Conservation (phyloP, 2,329 filamentous ascomycete species). For the Malbranchea cinnamomea region DNA sequence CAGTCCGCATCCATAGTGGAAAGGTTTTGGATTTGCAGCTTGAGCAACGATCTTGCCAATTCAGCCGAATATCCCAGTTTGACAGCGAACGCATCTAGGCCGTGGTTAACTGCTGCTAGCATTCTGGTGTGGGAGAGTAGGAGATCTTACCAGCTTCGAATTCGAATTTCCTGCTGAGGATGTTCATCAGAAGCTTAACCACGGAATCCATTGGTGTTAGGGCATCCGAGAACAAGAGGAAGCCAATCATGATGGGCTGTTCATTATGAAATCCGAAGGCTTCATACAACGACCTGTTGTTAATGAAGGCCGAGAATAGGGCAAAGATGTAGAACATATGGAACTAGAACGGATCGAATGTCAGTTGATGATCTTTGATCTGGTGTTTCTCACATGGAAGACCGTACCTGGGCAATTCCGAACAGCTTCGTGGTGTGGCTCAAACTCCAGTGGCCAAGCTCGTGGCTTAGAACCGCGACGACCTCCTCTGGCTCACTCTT, state of each 20-base stretch:
- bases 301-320: constrained; percentile 93
- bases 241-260: constrained; percentile 88
- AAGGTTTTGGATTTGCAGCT: constrained; percentile 95
- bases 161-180: constrained; percentile 85
- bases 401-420: constrained; percentile 60
- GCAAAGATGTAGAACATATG: constrained; percentile 96
- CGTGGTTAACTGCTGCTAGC: constrained; percentile 13
- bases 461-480: constrained; percentile 85
- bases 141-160: constrained; percentile 62
- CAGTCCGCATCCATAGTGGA: constrained; percentile 98
- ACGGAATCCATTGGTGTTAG: constrained; percentile 86
- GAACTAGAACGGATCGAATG: constrained; percentile 37
- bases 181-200: constrained; percentile 90
- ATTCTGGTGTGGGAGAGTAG: not conserved
- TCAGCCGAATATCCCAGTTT: constrained; percentile 70
- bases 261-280: constrained; percentile 77
- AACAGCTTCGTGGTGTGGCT: constrained; percentile 89
- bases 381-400: not conserved
- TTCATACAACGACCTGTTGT: constrained; percentile 80
- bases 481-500: constrained; percentile 88
- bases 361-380: not conserved
- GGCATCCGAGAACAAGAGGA: constrained; percentile 95
- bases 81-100: constrained; percentile 67
- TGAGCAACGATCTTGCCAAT: constrained; percentile 78
- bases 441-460: constrained; percentile 93